A percentile compares a stretch with the other conserved stretches of the same genome.
phyloP scores from a whole-genome alignment of 164 flowering plant species.

The Magnolia kwangsiensis region DNA sequence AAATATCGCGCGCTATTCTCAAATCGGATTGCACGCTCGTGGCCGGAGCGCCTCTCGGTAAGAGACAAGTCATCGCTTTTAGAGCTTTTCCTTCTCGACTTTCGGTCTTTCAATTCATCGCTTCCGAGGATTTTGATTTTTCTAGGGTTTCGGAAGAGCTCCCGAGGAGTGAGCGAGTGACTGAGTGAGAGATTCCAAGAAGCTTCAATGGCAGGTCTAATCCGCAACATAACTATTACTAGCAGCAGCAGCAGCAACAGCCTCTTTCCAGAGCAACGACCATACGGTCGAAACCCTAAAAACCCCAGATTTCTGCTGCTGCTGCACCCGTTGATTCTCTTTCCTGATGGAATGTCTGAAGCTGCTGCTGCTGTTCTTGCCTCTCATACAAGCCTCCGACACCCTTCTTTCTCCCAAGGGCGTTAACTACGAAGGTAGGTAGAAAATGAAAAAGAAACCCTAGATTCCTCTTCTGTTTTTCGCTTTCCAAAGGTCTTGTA shows the following conservation, averaged over 20 bases:
- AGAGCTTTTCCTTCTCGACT: neutral
- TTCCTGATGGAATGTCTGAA: neutral
- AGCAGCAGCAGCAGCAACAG: neutral
- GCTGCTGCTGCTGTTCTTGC: conserved; percentile 18
- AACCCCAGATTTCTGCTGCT: conserved; percentile 1
- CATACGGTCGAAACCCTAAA: neutral
- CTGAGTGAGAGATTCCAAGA: neutral
- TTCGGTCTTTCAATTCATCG: neutral
- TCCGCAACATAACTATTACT: neutral
- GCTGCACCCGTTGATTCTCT: conserved; percentile 2
- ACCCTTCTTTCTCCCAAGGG: conserved; percentile 92
- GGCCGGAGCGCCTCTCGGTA: neutral
- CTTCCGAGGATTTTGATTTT: conserved; percentile 8
- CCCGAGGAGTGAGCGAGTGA: neutral
- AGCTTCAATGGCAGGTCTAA: conserved; percentile 8
- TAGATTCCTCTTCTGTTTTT: neutral
- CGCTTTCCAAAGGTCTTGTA: neutral
- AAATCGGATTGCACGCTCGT: neutral
- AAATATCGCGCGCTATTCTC: too few relatives aligned
- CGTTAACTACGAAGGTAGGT: conserved; percentile 86
- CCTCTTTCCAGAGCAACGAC: neutral
- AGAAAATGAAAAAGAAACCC: neutral
- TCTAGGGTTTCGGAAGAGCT: conserved; percentile 9
- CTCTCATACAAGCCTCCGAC: conserved; percentile 31
- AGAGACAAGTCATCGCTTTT: neutral